Conservation (phyloP, 169 alveolate species). For the Plasmodium billcollinsi region DNA sequence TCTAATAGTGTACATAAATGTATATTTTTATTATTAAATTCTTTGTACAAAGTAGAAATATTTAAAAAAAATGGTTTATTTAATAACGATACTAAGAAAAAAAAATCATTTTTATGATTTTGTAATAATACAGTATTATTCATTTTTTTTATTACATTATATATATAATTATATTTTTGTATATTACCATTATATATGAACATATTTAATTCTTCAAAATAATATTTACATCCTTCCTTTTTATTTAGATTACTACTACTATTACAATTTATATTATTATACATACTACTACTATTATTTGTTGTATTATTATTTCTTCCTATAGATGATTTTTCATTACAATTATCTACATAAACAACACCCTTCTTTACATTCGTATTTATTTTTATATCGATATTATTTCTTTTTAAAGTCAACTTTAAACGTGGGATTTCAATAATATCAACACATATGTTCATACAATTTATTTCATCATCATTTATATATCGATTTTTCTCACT, state of each 20-base stretch:
- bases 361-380: background rate
- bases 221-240: constrained; percentile 49
- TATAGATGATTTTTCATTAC: background rate
- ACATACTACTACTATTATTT: too few species aligned
- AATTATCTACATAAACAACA: background rate
- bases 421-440: constrained; percentile 66
- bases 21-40: constrained; percentile 67
- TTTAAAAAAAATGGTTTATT: constrained; percentile 75
- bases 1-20: constrained; percentile 73
- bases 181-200: constrained; percentile 50
- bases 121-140: constrained; percentile 69
- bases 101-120: constrained; percentile 66
- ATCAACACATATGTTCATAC: constrained; percentile 23
- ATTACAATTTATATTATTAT: background rate
- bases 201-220: constrained; percentile 74
- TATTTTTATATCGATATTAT: constrained; percentile 33
- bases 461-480: background rate
- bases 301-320: background rate
- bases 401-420: constrained; percentile 48
- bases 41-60: constrained; percentile 72
- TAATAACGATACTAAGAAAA: constrained; percentile 63
- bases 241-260: background rate
- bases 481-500: background rate
- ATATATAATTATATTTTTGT: constrained; percentile 59
- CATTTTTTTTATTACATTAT: constrained; percentile 76